These are phyloP conservation scores for Epithele typhae DNA, from an alignment of 768 basidiomycete genomes.

Conservation along the genomic window DNA sequence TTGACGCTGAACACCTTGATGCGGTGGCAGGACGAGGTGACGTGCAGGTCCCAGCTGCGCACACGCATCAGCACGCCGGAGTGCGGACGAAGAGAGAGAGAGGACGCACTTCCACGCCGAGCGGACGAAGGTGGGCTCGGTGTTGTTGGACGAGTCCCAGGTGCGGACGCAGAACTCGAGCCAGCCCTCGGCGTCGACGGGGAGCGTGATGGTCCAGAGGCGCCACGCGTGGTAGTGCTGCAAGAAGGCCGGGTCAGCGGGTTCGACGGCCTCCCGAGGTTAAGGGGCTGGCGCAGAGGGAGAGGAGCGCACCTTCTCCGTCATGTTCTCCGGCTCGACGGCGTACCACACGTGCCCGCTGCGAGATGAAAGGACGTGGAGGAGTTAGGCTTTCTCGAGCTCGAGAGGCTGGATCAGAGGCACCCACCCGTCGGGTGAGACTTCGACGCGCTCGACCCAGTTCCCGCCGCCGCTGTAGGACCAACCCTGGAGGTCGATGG, in stretches of 20 bases:
- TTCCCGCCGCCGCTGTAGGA: slow-evolving; percentile 37
- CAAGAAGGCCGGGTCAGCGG: too few relatives aligned
- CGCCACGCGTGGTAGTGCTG: slow-evolving; percentile 54
- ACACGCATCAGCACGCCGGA: not conserved
- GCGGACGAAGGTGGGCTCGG: slow-evolving; percentile 50
- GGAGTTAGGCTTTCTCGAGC: too few relatives aligned
- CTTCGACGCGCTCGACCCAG: slow-evolving; percentile 54
- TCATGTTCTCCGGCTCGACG: slow-evolving; percentile 42
- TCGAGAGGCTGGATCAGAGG: too few relatives aligned
- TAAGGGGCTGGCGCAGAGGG: too few relatives aligned
- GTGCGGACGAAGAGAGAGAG: not conserved
- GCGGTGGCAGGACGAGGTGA: slow-evolving; percentile 49
- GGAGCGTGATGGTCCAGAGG: slow-evolving; percentile 47
- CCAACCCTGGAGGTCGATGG: slow-evolving; percentile 34
- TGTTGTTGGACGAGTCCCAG: slow-evolving; percentile 57
- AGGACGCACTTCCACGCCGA: slow-evolving; percentile 49
- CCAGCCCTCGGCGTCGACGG: slow-evolving; percentile 54
- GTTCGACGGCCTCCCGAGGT: too few relatives aligned
- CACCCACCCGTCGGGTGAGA: slow-evolving; percentile 43
- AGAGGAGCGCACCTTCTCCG: slow-evolving; percentile 35
- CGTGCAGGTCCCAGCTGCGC: slow-evolving; percentile 46
- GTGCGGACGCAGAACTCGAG: slow-evolving; percentile 51
- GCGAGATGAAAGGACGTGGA: not conserved
- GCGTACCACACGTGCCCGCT: slow-evolving; percentile 50
- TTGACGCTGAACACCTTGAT: slow-evolving; percentile 55